Evolutionary conservation across 768 basidiomycete species (phyloP).

Genomic region (Guyanaporus albipodus): DNA sequence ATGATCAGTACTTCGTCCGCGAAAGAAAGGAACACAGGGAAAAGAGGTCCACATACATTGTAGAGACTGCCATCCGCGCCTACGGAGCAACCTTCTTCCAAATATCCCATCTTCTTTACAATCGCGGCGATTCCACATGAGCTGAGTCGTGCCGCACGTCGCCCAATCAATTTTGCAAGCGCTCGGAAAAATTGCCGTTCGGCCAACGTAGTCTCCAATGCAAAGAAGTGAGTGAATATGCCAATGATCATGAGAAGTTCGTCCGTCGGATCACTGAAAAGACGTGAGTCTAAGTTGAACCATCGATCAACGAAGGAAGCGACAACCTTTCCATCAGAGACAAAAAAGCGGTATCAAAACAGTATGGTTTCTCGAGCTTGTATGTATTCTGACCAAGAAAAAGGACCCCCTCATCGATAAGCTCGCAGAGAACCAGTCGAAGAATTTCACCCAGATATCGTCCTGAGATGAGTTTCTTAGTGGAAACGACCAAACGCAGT

Average conservation of each 20-base stretch:
- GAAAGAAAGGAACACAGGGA: neutral
- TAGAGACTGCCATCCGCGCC: constrained; percentile 95
- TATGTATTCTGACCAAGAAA: constrained; percentile 99
- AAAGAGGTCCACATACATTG: constrained; percentile 53
- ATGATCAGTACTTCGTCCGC: neutral
- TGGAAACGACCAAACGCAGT: neutral
- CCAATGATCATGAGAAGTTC: constrained; percentile 96
- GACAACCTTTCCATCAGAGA: constrained; percentile 90
- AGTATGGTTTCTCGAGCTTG: constrained; percentile 92
- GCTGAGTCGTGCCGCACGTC: constrained; percentile 85
- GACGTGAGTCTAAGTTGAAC: neutral
- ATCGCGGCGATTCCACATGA: constrained; percentile 97
- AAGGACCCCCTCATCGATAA: constrained; percentile 94
- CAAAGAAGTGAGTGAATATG: constrained; percentile 96
- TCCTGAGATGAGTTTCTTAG: constrained; percentile 90
- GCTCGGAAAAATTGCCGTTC: constrained; percentile 98
- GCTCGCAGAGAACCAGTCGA: constrained; percentile 90
- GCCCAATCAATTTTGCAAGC: constrained; percentile 83
- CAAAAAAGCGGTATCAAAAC: constrained; percentile 94
- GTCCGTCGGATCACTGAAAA: constrained; percentile 83
- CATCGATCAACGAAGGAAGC: neutral
- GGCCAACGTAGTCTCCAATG: constrained; percentile 90
- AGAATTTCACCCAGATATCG: constrained; percentile 96
- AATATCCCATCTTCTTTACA: constrained; percentile 89
- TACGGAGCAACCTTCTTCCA: constrained; percentile 86